These are phyloP conservation scores for Cryphonectria carpinicola DNA, from an alignment of 2,329 filamentous ascomycete genomes.

Conservation along the genomic window DNA sequence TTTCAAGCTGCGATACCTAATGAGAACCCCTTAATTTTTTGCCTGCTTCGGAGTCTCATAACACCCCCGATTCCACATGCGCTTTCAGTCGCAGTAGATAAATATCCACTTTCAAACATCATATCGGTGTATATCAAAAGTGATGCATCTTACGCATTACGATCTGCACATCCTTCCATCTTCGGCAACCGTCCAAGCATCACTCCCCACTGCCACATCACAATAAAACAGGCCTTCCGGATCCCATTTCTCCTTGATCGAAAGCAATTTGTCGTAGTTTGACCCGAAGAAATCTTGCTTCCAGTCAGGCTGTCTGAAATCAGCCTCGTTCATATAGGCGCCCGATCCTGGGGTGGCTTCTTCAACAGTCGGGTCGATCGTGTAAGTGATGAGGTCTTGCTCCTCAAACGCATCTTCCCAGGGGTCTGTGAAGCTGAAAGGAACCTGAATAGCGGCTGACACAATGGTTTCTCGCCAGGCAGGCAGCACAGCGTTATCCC, in stretches of 20 bases:
- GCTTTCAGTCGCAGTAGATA: background rate
- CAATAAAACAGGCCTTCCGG: slow-evolving; percentile 52
- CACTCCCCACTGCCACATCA: slow-evolving; percentile 54
- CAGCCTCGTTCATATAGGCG: slow-evolving; percentile 56
- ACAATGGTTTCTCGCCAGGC: slow-evolving; percentile 44
- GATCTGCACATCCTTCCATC: slow-evolving; percentile 37
- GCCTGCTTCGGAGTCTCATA: no score
- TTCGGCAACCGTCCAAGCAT: slow-evolving; percentile 50
- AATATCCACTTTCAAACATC: background rate
- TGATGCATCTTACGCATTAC: background rate
- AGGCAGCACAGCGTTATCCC: slow-evolving; percentile 43
- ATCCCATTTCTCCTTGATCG: slow-evolving; percentile 55
- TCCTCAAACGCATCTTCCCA: slow-evolving; percentile 34
- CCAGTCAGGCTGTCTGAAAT: slow-evolving; percentile 52
- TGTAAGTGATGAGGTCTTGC: slow-evolving; percentile 38
- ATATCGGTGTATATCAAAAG: background rate
- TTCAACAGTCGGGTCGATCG: slow-evolving; percentile 36
- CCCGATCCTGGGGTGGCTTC: slow-evolving; percentile 46
- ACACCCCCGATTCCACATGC: no score
- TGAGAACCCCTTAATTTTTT: no score
- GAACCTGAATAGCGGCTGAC: slow-evolving; percentile 38
- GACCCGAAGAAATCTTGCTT: slow-evolving; percentile 51
- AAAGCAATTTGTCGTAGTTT: slow-evolving; percentile 47
- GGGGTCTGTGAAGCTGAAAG: slow-evolving; percentile 32
- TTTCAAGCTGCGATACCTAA: no score